A percentile compares a stretch with the other conserved stretches of the same genome.
Evolutionary conservation across 352 stramenopile genomes (phyloP).

Genomic region (Globisporangium megalacanthum): DNA sequence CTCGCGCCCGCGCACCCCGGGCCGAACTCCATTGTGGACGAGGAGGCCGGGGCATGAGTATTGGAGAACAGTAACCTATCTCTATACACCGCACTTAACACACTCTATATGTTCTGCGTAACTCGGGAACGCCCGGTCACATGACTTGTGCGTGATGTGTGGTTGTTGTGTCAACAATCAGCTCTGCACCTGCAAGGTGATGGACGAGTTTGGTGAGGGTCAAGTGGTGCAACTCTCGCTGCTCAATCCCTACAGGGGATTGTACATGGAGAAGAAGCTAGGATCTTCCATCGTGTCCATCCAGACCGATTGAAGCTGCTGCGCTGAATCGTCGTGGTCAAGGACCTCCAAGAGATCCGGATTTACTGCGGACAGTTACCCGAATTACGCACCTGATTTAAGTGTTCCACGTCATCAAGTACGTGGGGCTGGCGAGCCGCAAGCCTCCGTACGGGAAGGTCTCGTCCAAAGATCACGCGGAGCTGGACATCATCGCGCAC

Average conservation of each 20-base stretch:
- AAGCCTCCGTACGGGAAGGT: constrained; percentile 16
- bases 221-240: constrained; percentile 14
- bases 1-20: too few relatives aligned
- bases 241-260: constrained; percentile 14
- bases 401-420: constrained; percentile 24
- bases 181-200: constrained; percentile 14
- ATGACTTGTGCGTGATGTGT: too few relatives aligned
- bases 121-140: too few relatives aligned
- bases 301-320: constrained; percentile 4
- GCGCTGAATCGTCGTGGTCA: constrained; percentile 21
- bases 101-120: too few relatives aligned
- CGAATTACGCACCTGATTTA: constrained; percentile 16
- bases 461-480: neutral
- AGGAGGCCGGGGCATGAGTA: too few relatives aligned
- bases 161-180: constrained; percentile 18
- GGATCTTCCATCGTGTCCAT: constrained; percentile 13
- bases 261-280: constrained; percentile 15
- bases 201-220: constrained; percentile 16
- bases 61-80: too few relatives aligned
- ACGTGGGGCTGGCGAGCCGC: neutral
- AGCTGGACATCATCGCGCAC: constrained; percentile 6
- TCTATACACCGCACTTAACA: too few relatives aligned
- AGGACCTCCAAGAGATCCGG: constrained; percentile 24
- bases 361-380: constrained; percentile 12
- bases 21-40: too few relatives aligned